These are phyloP conservation scores for Boletus tomentosulus DNA, from an alignment of 768 basidiomycete species.

Conservation along the genomic window DNA sequence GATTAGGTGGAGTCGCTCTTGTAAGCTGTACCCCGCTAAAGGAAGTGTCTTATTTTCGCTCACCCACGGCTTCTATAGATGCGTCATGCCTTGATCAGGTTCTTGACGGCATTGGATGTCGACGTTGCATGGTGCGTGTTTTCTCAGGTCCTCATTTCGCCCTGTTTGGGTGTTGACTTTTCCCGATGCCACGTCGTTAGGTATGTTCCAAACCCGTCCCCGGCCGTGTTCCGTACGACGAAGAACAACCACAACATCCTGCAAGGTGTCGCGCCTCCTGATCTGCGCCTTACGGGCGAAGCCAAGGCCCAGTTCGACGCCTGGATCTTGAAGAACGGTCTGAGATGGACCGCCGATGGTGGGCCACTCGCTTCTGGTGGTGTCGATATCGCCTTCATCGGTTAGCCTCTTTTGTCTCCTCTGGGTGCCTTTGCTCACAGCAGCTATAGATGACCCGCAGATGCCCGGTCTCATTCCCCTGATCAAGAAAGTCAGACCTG, in stretches of 20 bases:
- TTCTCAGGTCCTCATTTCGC: slow-evolving; percentile 2
- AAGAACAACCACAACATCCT: slow-evolving; percentile 96
- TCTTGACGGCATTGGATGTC: slow-evolving; percentile 75
- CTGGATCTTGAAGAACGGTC: slow-evolving; percentile 87
- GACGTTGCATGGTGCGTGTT: slow-evolving; percentile 72
- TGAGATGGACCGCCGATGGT: slow-evolving; percentile 83
- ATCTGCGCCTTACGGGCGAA: slow-evolving; percentile 71
- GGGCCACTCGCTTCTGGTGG: slow-evolving; percentile 81
- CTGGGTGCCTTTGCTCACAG: slow-evolving; percentile 7
- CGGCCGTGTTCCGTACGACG: slow-evolving; percentile 87
- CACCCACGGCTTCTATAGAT: slow-evolving; percentile 46
- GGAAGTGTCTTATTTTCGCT: slow-evolving; percentile 4
- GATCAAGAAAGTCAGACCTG: slow-evolving; percentile 80
- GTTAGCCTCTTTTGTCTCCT: slow-evolving; percentile 33
- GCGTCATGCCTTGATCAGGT: slow-evolving; percentile 90
- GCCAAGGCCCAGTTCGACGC: slow-evolving; percentile 78
- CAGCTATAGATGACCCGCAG: slow-evolving; percentile 71
- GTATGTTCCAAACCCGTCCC: slow-evolving; percentile 88
- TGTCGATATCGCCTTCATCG: slow-evolving; percentile 87
- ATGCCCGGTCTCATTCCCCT: slow-evolving; percentile 93
- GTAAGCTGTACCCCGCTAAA: slow-evolving; percentile 43
- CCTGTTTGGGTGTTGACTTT: slow-evolving; percentile 1
- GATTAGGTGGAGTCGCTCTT: slow-evolving; percentile 85
- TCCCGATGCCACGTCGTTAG: slow-evolving; percentile 36
- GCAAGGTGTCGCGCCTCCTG: slow-evolving; percentile 84